These are phyloP conservation scores for Physaria fendleri DNA, from an alignment of 345 rosid species.

Conservation along the genomic window DNA sequence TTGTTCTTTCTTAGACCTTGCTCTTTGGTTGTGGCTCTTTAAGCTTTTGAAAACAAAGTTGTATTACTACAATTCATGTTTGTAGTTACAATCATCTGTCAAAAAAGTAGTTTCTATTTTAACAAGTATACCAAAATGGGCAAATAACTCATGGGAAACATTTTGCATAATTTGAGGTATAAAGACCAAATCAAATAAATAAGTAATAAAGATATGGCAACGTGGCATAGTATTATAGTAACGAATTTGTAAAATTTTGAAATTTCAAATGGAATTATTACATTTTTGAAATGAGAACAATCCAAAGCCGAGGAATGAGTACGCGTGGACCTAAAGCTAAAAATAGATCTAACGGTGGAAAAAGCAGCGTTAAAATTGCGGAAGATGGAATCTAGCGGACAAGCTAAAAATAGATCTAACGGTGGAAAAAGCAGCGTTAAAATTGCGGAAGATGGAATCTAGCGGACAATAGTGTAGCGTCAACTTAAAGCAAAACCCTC, in stretches of 20 bases:
- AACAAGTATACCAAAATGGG: not conserved
- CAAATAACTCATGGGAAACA: no score
- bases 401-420: conserved; percentile 33
- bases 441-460: conserved; percentile 26
- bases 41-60: conserved; percentile 3
- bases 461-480: conserved; percentile 43
- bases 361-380: conserved; percentile 8
- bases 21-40: conserved; percentile 1
- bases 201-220: no score
- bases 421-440: conserved; percentile 23
- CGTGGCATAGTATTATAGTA: no score
- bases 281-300: not conserved
- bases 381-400: conserved; percentile 39
- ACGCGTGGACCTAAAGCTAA: conserved; percentile 22
- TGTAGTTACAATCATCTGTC: not conserved
- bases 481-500: conserved; percentile 33
- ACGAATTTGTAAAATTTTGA: conserved; percentile 6
- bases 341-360: conserved; percentile 44
- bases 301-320: not conserved
- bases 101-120: not conserved
- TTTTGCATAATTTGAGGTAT: no score
- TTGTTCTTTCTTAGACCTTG: not conserved
- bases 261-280: not conserved
- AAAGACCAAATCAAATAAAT: no score
- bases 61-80: not conserved